A percentile compares a stretch with the other conserved stretches of the same genome.
Conservation (phyloP, 1,284 basidiomycete species). For the Sanghuangporus sanghuang region DNA sequence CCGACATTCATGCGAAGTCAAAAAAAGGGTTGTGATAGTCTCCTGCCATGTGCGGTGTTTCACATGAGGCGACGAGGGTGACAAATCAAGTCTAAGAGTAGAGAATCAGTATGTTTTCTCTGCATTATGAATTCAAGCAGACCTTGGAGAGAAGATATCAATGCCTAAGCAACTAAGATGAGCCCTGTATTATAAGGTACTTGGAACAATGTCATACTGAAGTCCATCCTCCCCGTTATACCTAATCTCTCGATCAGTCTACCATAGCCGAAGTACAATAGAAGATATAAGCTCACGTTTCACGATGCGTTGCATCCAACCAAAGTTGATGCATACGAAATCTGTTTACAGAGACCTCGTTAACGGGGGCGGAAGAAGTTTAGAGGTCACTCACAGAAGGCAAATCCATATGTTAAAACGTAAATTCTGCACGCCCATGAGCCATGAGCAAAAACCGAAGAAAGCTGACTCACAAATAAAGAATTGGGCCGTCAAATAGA, state of each 20-base stretch:
- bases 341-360: constrained; percentile 32
- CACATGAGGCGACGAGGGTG: constrained; percentile 56
- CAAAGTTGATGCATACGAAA: constrained; percentile 56
- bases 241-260: constrained; percentile 32
- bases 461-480: constrained; percentile 49
- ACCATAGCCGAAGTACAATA: background rate
- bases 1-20: constrained; percentile 53
- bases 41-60: constrained; percentile 83
- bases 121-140: constrained; percentile 9
- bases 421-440: constrained; percentile 44
- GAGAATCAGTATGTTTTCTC: background rate
- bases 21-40: constrained; percentile 62
- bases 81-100: constrained; percentile 51
- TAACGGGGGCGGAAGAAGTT: background rate
- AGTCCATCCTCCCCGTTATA: constrained; percentile 63
- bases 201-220: constrained; percentile 45
- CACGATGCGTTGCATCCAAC: constrained; percentile 44
- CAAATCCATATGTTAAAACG: constrained; percentile 60
- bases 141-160: constrained; percentile 76
- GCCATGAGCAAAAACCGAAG: background rate
- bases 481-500: constrained; percentile 51
- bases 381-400: constrained; percentile 42
- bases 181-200: background rate
- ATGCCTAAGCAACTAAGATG: constrained; percentile 41
- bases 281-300: constrained; percentile 42